phyloP scores from a whole-genome alignment of 2,329 filamentous ascomycete genomes.

The Ceratocystis eucalypticola region DNA sequence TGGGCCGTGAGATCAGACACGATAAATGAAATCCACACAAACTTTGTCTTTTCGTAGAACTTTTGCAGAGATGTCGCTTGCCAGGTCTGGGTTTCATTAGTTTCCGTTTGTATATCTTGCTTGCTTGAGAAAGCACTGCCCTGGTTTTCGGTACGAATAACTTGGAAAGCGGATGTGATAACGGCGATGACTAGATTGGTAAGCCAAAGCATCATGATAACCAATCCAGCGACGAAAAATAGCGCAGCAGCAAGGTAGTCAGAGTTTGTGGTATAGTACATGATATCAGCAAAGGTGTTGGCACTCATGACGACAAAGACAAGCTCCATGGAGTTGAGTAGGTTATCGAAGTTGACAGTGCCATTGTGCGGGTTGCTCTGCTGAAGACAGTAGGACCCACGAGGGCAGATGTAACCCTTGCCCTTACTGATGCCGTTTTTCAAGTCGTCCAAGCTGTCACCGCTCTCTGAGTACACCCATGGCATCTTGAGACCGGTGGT shows the following conservation, averaged over 20 bases:
- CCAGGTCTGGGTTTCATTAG: conserved; percentile 38
- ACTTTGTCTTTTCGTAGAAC: conserved; percentile 58
- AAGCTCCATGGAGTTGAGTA: conserved; percentile 77
- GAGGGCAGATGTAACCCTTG: conserved; percentile 83
- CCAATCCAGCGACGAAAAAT: conserved; percentile 59
- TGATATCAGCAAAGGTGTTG: conserved; percentile 88
- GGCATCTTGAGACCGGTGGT: conserved; percentile 43
- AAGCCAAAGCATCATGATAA: conserved; percentile 92
- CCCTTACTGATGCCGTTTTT: conserved; percentile 36
- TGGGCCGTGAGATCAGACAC: conserved; percentile 67
- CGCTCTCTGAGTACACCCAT: conserved; percentile 45
- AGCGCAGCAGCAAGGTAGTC: conserved; percentile 80
- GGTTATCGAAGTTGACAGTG: conserved; percentile 91
- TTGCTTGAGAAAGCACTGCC: conserved; percentile 60
- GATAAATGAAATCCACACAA: conserved; percentile 72
- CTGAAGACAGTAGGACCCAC: conserved; percentile 70
- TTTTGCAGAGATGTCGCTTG: conserved; percentile 45
- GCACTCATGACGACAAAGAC: conserved; percentile 98
- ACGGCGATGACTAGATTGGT: conserved; percentile 91
- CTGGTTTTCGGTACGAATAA: conserved; percentile 92
- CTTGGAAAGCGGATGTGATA: conserved; percentile 95
- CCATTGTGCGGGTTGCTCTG: conserved; percentile 64
- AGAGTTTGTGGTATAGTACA: conserved; percentile 85
- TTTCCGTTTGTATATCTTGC: conserved; percentile 39
- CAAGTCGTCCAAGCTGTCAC: conserved; percentile 34